phyloP scores from a whole-genome alignment of 1,284 basidiomycete species.

The Phylloporus sp. region DNA sequence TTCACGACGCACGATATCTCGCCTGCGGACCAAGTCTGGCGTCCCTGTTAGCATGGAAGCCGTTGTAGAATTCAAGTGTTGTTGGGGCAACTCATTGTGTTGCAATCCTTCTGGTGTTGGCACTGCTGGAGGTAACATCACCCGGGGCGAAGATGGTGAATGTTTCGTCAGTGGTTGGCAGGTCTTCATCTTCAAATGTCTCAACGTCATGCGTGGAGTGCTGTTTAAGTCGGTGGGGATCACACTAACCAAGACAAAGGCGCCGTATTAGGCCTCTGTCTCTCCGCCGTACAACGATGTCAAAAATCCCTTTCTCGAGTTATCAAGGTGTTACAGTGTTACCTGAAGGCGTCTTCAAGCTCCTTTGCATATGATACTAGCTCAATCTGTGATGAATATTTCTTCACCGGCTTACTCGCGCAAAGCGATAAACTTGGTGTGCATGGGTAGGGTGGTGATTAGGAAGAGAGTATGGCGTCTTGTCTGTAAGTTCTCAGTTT shows the following conservation, averaged over 20 bases:
- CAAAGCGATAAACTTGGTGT: conserved; percentile 44
- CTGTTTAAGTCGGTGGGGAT: conserved; percentile 14
- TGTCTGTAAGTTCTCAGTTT: conserved; percentile 73
- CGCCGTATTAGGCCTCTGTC: conserved; percentile 45
- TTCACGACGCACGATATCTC: conserved; percentile 35
- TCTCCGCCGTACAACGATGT: conserved; percentile 52
- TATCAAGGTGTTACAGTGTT: conserved; percentile 62
- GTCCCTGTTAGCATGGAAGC: conserved; percentile 59
- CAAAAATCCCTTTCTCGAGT: conserved; percentile 58
- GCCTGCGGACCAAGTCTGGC: conserved; percentile 53
- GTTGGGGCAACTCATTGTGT: conserved; percentile 75
- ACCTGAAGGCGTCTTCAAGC: conserved; percentile 47
- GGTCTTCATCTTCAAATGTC: conserved; percentile 54
- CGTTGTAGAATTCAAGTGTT: conserved; percentile 71
- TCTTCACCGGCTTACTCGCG: conserved; percentile 77
- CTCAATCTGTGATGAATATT: conserved; percentile 78
- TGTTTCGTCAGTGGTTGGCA: conserved; percentile 60
- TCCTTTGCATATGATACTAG: conserved; percentile 86
- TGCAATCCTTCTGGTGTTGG: conserved; percentile 37
- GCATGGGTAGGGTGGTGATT: conserved; percentile 49
- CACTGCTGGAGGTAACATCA: conserved; percentile 42
- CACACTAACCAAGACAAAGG: conserved; percentile 29
- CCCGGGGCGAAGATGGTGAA: conserved; percentile 62
- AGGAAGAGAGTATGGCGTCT: conserved; percentile 69
- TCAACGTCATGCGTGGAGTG: conserved; percentile 46